A percentile compares a stretch with the other conserved stretches of the same genome.
Evolutionary conservation across 192 early-diverging fungal species (phyloP).

Genomic region (Piromyces finnis): DNA sequence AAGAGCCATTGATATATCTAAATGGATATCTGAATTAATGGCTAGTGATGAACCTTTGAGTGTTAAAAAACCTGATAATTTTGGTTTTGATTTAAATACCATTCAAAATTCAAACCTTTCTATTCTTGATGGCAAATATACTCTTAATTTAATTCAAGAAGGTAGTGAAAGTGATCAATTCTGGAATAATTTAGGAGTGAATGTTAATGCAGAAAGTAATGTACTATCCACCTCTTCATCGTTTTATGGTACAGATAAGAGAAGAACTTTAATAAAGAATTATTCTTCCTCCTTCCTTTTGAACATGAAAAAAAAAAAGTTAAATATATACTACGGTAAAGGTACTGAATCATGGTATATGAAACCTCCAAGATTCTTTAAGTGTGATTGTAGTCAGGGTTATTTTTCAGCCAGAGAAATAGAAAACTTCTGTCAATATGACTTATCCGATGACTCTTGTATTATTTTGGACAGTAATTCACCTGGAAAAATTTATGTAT

Average conservation of each 20-base stretch:
- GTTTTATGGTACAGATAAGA: background rate
- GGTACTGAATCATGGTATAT: background rate
- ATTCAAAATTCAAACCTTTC: background rate
- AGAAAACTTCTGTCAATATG: constrained; percentile 13
- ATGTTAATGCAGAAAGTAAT: background rate
- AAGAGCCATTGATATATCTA: background rate
- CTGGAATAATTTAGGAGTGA: background rate
- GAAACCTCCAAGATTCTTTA: constrained; percentile 15
- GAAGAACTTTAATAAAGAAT: background rate
- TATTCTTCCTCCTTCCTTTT: background rate
- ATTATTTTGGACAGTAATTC: constrained; percentile 29
- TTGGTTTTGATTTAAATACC: background rate
- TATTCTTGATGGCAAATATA: background rate
- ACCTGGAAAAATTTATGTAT: constrained; percentile 18
- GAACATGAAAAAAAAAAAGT: background rate
- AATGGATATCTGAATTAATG: background rate
- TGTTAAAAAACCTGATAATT: background rate
- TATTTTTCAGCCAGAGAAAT: constrained; percentile 21
- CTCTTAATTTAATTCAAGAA: background rate
- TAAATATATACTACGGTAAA: background rate
- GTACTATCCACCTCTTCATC: background rate
- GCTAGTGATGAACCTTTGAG: background rate
- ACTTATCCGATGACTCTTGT: constrained; percentile 15
- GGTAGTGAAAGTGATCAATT: background rate
- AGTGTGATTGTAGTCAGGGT: constrained; percentile 18